A percentile compares a stretch with the other conserved stretches of the same genome.
Evolutionary conservation across 805 yeast genomes (phyloP).

Genomic region (Saccharomycopsis microspora): DNA sequence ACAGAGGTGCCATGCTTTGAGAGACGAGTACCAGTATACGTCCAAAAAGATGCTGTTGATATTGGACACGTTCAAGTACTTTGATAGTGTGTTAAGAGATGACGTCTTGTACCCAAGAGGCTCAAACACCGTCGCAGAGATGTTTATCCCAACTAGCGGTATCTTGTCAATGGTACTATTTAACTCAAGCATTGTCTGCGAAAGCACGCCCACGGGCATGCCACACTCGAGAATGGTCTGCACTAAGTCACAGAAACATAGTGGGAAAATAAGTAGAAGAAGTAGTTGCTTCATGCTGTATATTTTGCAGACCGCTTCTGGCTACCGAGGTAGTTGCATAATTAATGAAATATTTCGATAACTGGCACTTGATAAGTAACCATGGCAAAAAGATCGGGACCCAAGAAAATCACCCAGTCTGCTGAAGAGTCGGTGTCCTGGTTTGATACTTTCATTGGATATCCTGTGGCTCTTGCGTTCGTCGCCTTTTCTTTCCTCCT

Average conservation of each 20-base stretch:
- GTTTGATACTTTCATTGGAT: slow-evolving; percentile 2
- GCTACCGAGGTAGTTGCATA: too few species aligned
- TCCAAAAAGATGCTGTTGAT: slow-evolving; percentile 29
- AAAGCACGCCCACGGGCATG: slow-evolving; percentile 1
- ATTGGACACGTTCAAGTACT: slow-evolving; percentile 24
- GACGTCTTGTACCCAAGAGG: slow-evolving; percentile 21
- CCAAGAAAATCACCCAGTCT: slow-evolving; percentile 14
- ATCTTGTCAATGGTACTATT: slow-evolving; percentile 23
- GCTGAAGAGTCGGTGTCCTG: neutral
- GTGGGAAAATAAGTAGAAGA: too few species aligned
- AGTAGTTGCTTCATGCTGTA: too few species aligned
- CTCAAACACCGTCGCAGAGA: slow-evolving; percentile 22
- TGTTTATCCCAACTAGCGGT: slow-evolving; percentile 24
- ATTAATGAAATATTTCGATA: too few species aligned
- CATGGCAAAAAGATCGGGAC: slow-evolving; percentile 10
- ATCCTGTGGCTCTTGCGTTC: slow-evolving; percentile 5
- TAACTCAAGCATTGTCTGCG: slow-evolving; percentile 25
- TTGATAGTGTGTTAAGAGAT: slow-evolving; percentile 18
- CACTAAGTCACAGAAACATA: too few species aligned
- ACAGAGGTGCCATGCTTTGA: slow-evolving; percentile 39
- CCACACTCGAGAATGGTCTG: too few species aligned
- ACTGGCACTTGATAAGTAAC: too few species aligned
- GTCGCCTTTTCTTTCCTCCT: slow-evolving; percentile 5
- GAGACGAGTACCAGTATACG: slow-evolving; percentile 37
- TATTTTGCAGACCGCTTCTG: too few species aligned